phyloP scores from a whole-genome alignment of 495 filamentous ascomycete species.

The Lichenothelia convexa region DNA sequence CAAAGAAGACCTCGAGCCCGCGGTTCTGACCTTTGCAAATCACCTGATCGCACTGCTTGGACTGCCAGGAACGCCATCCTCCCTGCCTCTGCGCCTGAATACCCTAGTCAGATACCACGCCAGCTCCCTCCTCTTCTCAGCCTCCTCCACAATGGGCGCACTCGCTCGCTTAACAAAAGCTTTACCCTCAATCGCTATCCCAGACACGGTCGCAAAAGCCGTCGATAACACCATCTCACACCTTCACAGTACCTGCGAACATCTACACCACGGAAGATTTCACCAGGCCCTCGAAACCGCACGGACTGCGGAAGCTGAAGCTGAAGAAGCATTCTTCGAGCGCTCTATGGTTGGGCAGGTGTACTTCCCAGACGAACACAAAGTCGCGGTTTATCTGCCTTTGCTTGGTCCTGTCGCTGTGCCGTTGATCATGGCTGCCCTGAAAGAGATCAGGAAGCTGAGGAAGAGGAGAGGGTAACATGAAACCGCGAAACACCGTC shows the following conservation, averaged over 20 bases:
- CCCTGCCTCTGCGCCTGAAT: conserved; percentile 67
- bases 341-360: conserved; percentile 98
- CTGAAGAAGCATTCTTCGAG: conserved; percentile 93
- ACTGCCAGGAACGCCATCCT: conserved; percentile 58
- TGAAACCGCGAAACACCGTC: too few relatives aligned
- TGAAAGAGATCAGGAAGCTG: conserved; percentile 46
- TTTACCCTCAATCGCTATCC: conserved; percentile 79
- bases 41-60: conserved; percentile 83
- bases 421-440: conserved; percentile 59
- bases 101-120: conserved; percentile 69
- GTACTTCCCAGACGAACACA: conserved; percentile 96
- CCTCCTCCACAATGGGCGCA: conserved; percentile 85
- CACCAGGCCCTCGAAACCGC: conserved; percentile 56
- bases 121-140: conserved; percentile 71
- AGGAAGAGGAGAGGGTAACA: too few relatives aligned
- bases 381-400: conserved; percentile 91
- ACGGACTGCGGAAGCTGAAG: conserved; percentile 67
- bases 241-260: conserved; percentile 55
- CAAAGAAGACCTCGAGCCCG: conserved; percentile 48
- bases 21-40: conserved; percentile 75
- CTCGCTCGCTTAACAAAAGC: conserved; percentile 71
- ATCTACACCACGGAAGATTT: conserved; percentile 46
- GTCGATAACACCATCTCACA: conserved; percentile 64
- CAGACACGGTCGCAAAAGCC: conserved; percentile 64
- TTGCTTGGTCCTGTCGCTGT: conserved; percentile 83